Conservation (phyloP, 805 yeast genomes). For the Spathaspora girioi region DNA sequence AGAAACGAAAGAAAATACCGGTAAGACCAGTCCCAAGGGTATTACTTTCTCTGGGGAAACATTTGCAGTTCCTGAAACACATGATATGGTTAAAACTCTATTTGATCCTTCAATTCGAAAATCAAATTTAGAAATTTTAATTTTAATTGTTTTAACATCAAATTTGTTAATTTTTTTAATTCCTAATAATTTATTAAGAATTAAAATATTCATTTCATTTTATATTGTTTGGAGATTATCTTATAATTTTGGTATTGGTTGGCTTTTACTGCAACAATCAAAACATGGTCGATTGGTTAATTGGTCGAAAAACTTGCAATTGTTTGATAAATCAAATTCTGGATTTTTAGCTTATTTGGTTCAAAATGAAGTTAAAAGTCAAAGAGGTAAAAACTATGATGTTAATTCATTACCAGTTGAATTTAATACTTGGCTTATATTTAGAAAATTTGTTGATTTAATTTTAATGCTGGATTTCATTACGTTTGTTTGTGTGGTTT, state of each 20-base stretch:
- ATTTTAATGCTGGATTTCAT: conserved; percentile 82
- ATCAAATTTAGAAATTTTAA: conserved; percentile 60
- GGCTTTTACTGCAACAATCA: conserved; percentile 62
- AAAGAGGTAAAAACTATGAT: conserved; percentile 33
- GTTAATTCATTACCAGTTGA: conserved; percentile 53
- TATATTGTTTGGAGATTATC: conserved; percentile 73
- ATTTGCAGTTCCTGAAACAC: conserved; percentile 58
- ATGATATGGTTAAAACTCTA: conserved; percentile 78
- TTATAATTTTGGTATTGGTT: conserved; percentile 80
- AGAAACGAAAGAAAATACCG: neutral
- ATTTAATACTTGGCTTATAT: conserved; percentile 78
- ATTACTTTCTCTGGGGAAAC: conserved; percentile 43
- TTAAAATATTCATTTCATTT: conserved; percentile 44
- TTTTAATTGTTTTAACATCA: conserved; percentile 38
- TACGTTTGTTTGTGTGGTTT: conserved; percentile 66
- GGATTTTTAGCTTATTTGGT: conserved; percentile 36
- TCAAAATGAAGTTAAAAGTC: conserved; percentile 30
- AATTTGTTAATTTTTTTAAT: conserved; percentile 30
- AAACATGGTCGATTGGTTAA: conserved; percentile 50
- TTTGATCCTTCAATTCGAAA: conserved; percentile 74
- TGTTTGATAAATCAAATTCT: conserved; percentile 22
- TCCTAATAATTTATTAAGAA: conserved; percentile 18
- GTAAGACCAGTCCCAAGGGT: conserved; percentile 29
- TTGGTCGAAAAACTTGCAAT: conserved; percentile 39
- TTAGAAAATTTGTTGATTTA: conserved; percentile 75